These are phyloP conservation scores for Aureobasidium zeae DNA, from an alignment of 2,329 filamentous ascomycete species.

Conservation along the genomic window DNA sequence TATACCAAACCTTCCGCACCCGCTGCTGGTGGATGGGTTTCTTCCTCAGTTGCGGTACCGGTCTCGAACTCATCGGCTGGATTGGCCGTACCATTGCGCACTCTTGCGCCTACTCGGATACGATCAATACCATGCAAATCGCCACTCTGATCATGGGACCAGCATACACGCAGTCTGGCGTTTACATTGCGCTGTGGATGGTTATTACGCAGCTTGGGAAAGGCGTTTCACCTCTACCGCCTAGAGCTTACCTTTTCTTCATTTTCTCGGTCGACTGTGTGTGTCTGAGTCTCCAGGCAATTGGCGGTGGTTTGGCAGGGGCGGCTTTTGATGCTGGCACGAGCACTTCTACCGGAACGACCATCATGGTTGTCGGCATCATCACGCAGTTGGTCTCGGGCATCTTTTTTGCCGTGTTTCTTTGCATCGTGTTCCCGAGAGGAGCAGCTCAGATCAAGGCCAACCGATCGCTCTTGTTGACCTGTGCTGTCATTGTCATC, in stretches of 20 bases:
- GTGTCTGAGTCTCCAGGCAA: slow-evolving; percentile 8
- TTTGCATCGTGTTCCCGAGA: slow-evolving; percentile 4
- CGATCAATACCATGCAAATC: slow-evolving; percentile 11
- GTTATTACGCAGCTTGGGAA: not conserved
- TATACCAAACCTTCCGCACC: slow-evolving; percentile 4
- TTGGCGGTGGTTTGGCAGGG: slow-evolving; percentile 8
- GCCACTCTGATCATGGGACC: slow-evolving; percentile 12
- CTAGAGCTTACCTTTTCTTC: slow-evolving; percentile 1
- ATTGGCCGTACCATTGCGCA: slow-evolving; percentile 8
- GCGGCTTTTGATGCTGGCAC: slow-evolving; percentile 8
- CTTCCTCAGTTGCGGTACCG: slow-evolving; percentile 1
- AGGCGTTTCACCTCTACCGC: slow-evolving; percentile 5
- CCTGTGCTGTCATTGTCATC: slow-evolving; percentile 4
- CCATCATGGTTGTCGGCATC: slow-evolving; percentile 10
- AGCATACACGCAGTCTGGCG: slow-evolving; percentile 9
- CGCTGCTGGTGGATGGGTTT: slow-evolving; percentile 11
- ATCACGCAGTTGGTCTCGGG: slow-evolving; percentile 11
- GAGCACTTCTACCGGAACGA: slow-evolving; percentile 7
- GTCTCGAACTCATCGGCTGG: slow-evolving; percentile 8
- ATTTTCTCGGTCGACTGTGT: slow-evolving; percentile 8
- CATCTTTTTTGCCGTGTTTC: not conserved
- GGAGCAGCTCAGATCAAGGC: not conserved
- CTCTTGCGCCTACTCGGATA: not conserved
- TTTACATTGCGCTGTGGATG: slow-evolving; percentile 12
- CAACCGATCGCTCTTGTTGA: not conserved